These are phyloP conservation scores for Pseudogymnoascus sp. DNA, from an alignment of 2,329 filamentous ascomycete species.

Conservation along the genomic window DNA sequence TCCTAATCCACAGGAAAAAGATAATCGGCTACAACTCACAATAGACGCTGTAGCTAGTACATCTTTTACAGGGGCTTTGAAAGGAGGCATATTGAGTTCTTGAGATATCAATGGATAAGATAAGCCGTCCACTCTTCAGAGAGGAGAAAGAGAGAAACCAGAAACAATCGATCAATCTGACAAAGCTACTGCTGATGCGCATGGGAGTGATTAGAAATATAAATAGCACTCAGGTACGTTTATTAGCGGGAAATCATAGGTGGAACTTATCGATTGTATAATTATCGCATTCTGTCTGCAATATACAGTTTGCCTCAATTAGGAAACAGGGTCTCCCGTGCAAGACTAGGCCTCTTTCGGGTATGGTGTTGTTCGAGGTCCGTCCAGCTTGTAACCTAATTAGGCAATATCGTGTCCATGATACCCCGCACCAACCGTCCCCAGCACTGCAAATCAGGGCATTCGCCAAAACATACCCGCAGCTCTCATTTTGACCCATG, in stretches of 20 bases:
- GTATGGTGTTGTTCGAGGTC: background rate
- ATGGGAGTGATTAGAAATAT: background rate
- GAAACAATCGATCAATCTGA: background rate
- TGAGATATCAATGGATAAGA: background rate
- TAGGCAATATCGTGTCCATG: constrained; percentile 4
- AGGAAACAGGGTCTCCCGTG: background rate
- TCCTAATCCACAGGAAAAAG: background rate
- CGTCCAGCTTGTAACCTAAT: background rate
- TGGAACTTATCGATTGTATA: background rate
- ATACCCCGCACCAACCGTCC: background rate
- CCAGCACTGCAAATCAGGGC: background rate
- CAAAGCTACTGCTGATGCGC: background rate
- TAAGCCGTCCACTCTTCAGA: background rate
- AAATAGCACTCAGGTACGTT: background rate
- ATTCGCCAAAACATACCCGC: background rate
- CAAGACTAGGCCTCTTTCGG: background rate
- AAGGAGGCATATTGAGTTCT: background rate
- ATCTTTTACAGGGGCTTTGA: background rate
- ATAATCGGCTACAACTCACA: background rate
- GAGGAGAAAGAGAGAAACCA: background rate
- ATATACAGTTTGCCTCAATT: background rate
- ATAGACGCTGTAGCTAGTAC: background rate
- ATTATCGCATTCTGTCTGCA: background rate
- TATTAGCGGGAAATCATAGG: background rate
- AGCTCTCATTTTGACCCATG: background rate